A percentile compares a stretch with the other conserved stretches of the same genome.
These are phyloP conservation scores for Botryotinia calthae DNA, from an alignment of 2,329 filamentous ascomycete genomes.

Conservation along the genomic window DNA sequence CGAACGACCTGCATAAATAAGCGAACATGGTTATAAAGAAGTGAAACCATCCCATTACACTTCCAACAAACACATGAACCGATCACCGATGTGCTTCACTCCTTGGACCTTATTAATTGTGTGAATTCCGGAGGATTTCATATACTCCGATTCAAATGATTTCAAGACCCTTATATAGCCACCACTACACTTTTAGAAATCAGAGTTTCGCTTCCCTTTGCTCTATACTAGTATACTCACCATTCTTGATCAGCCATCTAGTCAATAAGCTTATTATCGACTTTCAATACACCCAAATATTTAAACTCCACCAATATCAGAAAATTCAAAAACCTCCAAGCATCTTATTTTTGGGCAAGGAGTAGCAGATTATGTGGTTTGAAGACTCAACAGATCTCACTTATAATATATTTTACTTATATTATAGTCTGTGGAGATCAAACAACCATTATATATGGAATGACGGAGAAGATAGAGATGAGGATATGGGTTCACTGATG, in stretches of 20 bases:
- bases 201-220: too few relatives aligned
- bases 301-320: background rate
- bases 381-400: background rate
- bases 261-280: background rate
- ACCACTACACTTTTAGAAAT: accelerated
- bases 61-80: background rate
- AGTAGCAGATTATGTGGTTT: too few relatives aligned
- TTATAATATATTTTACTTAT: background rate
- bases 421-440: background rate
- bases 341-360: background rate
- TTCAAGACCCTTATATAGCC: too few relatives aligned
- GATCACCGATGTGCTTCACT: background rate
- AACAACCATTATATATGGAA: background rate
- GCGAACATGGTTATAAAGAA: background rate
- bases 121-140: too few relatives aligned
- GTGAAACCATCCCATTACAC: background rate
- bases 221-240: too few relatives aligned
- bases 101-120: too few relatives aligned
- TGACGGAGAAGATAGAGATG: background rate
- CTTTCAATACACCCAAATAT: background rate
- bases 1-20: background rate
- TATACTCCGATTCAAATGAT: background rate
- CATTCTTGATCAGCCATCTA: background rate
- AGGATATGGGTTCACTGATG: background rate
- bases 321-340: background rate